Evolutionary conservation across 352 stramenopile genomes (phyloP).

Genomic region (Phytophthora boehmeriae): DNA sequence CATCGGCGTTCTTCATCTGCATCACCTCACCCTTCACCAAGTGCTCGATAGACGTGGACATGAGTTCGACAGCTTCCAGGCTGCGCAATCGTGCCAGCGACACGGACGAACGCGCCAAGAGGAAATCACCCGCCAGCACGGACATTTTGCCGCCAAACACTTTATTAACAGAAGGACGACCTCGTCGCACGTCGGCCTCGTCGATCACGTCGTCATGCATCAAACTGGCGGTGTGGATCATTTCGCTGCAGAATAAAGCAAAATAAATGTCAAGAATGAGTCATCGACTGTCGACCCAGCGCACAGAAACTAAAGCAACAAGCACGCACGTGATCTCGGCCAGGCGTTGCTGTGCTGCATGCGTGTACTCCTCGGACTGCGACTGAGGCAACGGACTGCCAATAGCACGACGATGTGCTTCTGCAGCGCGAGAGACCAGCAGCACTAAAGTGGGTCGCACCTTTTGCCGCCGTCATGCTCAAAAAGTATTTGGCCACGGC

Average conservation of each 20-base stretch:
- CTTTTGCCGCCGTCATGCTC: constrained; percentile 97
- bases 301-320: not conserved
- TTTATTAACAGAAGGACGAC: constrained; percentile 94
- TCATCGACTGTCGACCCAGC: not conserved
- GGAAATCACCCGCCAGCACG: constrained; percentile 97
- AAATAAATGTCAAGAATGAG: constrained; percentile 1
- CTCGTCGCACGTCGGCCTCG: constrained; percentile 94
- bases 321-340: constrained; percentile 84
- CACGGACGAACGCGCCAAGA: constrained; percentile 96
- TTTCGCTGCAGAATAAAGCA: constrained; percentile 78
- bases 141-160: constrained; percentile 99
- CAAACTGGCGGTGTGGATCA: constrained; percentile 99
- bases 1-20: constrained; percentile 95
- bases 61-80: constrained; percentile 96
- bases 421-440: constrained; percentile 92
- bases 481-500: constrained; percentile 98
- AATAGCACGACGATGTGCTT: constrained; percentile 69
- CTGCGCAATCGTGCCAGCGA: constrained; percentile 94
- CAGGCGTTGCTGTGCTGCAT: constrained; percentile 74
- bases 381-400: constrained; percentile 44
- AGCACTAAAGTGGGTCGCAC: constrained; percentile 98
- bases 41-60: constrained; percentile 99
- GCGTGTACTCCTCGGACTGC: constrained; percentile 80
- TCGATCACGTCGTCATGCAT: constrained; percentile 99
- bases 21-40: constrained; percentile 99